These are phyloP conservation scores for Aechmea fasciata DNA, from an alignment of 176 grass and related monocot genomes.

Conservation along the genomic window DNA sequence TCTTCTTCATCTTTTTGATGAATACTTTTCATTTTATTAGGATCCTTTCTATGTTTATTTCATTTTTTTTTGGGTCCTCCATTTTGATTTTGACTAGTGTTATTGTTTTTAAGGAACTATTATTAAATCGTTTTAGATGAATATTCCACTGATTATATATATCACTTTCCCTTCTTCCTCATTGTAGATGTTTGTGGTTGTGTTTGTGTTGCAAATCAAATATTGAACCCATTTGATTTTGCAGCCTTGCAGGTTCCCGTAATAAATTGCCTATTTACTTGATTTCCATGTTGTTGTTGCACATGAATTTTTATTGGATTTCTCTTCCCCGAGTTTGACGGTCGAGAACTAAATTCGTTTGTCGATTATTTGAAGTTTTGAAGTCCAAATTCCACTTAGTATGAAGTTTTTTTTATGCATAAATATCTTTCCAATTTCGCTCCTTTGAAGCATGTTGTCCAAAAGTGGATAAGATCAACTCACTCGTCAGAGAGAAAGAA, in stretches of 20 bases:
- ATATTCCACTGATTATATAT: too few relatives aligned
- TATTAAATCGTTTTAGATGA: too few relatives aligned
- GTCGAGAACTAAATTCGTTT: background rate
- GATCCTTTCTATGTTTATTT: slow-evolving; percentile 24
- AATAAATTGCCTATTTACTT: background rate
- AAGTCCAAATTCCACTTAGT: background rate
- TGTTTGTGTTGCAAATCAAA: too few relatives aligned
- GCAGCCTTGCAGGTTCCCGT: too few relatives aligned
- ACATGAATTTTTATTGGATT: background rate
- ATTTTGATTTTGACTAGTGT: too few relatives aligned
- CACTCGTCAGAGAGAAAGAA: too few relatives aligned
- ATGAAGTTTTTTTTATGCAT: background rate
- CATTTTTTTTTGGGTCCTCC: background rate
- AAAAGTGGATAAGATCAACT: background rate
- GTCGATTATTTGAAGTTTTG: background rate
- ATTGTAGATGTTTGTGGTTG: too few relatives aligned
- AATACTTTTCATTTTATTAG: slow-evolving; percentile 24
- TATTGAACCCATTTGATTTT: too few relatives aligned
- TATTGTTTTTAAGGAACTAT: too few relatives aligned
- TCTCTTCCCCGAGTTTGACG: background rate
- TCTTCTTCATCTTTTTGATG: slow-evolving; percentile 39
- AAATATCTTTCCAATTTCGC: background rate
- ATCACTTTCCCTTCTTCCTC: too few relatives aligned
- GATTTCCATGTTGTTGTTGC: background rate
- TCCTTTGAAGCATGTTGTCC: background rate